Evolutionary conservation across 2,329 filamentous ascomycete species (phyloP), one percentile per base, ranked within the genome.

Genomic region (Talaromyces sp.): DNA sequence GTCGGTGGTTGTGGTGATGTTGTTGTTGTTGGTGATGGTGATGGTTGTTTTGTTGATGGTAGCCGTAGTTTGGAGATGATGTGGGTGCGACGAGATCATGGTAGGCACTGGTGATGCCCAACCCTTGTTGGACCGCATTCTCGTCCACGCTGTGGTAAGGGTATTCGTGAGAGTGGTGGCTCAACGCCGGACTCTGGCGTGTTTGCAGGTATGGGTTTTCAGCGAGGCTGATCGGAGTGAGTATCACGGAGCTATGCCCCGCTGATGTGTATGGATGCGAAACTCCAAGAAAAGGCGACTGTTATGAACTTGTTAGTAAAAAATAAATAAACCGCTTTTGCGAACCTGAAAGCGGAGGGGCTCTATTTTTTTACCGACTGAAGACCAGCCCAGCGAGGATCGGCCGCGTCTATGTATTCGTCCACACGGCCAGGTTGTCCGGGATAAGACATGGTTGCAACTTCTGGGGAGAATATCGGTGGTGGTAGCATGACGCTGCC

Each of bases 221-320:
- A 3, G 74, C 69, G 14, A 78, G 69, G 60, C 76, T 77, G 65
- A 76, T 72, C 34, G 76, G 75, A 4, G 76, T 78, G 47, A 76
- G 65, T 52, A 75, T 68, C 59, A 68, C 64, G 18, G 64, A 60
- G 44, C 72, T 61, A 61, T 68, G 69, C 52, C 71, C 73, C 34
- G 69, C 67, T n/a, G 71, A 68, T 59, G 69, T 74, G 64, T 77
- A 78, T 3, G 74, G 68, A 57, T 72, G 66, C 52, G 63, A 65
- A 34, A 69, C 60, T 18, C 66, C 66, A 52, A 71, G 61, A 53
- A 69, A 77, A 8, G 68, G 62, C 18, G 65, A 55, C 64, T 66
- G 66, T 33, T 30, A 5, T 3, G 33, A 56, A 31, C 2, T 10
- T 47, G 31, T 60, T 18, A 50, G 51, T 27, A 31, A 42, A 28